Evolutionary conservation across 2,329 filamentous ascomycete species (phyloP), one percentile per base, ranked within the genome.

Genomic region (Diplocarpon rosae): DNA sequence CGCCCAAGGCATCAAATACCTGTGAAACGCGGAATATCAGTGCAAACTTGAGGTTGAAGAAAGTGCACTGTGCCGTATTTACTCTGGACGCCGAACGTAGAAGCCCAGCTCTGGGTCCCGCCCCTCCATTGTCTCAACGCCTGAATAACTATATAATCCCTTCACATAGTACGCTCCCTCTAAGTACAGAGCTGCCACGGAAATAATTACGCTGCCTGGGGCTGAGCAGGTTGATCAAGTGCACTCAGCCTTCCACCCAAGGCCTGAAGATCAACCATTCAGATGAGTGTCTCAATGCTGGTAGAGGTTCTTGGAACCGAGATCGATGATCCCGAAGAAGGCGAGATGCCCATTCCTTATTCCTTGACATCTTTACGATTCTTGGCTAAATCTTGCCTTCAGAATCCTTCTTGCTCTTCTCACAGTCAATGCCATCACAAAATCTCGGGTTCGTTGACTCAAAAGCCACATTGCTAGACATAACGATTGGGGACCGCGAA

Each of bases 381-480:
- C n/a, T 10, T 10, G 16, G 37, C 49, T 50, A 47, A 52, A 16
- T 41, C 38, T 41, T 24, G 12, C 17, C 3, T 38, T 43, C 61
- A 95, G 90, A 96, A 67, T 85, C 86, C 4, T 95, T 94, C 59
- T 66, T 89, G 31, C 72, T 95, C 44, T 95, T 94, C 69, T 82
- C 86, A 35, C 79, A 83, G 60, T 67, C 77, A 14, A 76, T 86
- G 20, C 79, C 83, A 0, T 83, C 83, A 11, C 76, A 79, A 43
- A 80, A 88, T 56, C 78, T 96, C 9, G 92, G 90, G 59, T 92
- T 95, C 64, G 67, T 96, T 51, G 82, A 95, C 62, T 69, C 83
- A 13, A 78, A 75, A 52, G 78, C 84, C 9, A 62, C 72, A 1
- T 65, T 68, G 1, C 63, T 95, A 30, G 75, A 85, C 11, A 61